Evolutionary conservation across 2,329 filamentous ascomycete species (phyloP).

Genomic region (Colletotrichum tamarilloi): DNA sequence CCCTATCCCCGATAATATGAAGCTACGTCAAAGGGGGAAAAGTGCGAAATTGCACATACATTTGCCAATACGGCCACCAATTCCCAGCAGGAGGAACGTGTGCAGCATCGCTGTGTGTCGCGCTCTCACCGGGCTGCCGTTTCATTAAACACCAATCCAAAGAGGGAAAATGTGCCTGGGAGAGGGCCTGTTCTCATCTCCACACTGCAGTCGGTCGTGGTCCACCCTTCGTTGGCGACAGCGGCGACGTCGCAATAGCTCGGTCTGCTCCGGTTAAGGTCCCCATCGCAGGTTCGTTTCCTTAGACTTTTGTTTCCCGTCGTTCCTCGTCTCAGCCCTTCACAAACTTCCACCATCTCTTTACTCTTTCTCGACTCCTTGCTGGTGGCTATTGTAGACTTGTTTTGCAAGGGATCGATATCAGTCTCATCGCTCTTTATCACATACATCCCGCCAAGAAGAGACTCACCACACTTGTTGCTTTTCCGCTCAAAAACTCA

Average conservation of each 20-base stretch:
- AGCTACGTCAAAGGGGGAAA: slow-evolving; percentile 21
- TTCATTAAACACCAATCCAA: slow-evolving; percentile 33
- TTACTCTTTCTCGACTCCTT: slow-evolving; percentile 18
- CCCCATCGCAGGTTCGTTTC: slow-evolving; percentile 15
- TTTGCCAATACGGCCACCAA: slow-evolving; percentile 5
- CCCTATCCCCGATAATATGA: slow-evolving; percentile 17
- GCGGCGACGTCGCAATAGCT: slow-evolving; percentile 32
- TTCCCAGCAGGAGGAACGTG: neutral
- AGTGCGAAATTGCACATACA: slow-evolving; percentile 25
- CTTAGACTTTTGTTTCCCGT: slow-evolving; percentile 25
- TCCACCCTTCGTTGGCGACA: slow-evolving; percentile 23
- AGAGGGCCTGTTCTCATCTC: slow-evolving; percentile 32
- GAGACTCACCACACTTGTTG: slow-evolving; percentile 26
- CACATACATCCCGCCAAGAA: slow-evolving; percentile 14
- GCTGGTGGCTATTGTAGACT: slow-evolving; percentile 7
- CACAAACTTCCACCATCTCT: slow-evolving; percentile 1
- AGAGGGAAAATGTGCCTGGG: slow-evolving; percentile 24
- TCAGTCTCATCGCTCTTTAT: slow-evolving; percentile 29
- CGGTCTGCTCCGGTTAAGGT: slow-evolving; percentile 29
- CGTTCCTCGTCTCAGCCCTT: neutral
- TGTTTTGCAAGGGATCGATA: slow-evolving; percentile 31
- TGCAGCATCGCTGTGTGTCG: slow-evolving; percentile 1
- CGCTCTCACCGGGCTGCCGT: slow-evolving; percentile 28
- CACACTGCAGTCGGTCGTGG: slow-evolving; percentile 27
- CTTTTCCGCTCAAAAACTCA: slow-evolving; percentile 19